phyloP scores from a whole-genome alignment of 805 yeast species.

The Barnettozyma pratensis region DNA sequence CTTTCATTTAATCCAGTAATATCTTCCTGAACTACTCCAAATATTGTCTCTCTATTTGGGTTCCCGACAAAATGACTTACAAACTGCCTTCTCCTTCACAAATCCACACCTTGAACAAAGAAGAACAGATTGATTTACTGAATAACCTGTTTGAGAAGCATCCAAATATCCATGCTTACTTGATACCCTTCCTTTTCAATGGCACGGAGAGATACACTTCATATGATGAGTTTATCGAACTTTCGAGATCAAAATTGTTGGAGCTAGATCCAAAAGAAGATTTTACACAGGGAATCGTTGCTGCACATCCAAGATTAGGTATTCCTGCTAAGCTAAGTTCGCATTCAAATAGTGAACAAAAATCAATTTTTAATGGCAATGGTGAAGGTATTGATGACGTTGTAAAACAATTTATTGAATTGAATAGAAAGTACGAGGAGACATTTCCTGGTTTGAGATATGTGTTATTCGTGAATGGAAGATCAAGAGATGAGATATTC shows the following conservation, averaged over 20 bases:
- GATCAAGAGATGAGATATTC: conserved; percentile 63
- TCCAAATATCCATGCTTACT: conserved; percentile 14
- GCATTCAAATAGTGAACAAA: conserved; percentile 71
- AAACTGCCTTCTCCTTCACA: conserved; percentile 29
- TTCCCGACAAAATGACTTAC: conserved; percentile 12
- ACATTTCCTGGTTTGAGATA: conserved; percentile 69
- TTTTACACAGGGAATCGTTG: conserved; percentile 46
- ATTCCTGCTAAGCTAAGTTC: conserved; percentile 52
- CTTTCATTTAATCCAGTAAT: no score
- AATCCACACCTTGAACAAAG: conserved; percentile 19
- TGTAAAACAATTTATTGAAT: conserved; percentile 35
- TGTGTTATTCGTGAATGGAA: conserved; percentile 86
- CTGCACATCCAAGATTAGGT: conserved; percentile 90
- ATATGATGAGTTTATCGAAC: conserved; percentile 15
- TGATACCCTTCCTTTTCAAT: conserved; percentile 13
- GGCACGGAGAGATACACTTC: conserved; percentile 2
- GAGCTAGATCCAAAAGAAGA: conserved; percentile 13
- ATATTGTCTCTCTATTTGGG: no score
- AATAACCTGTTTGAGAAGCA: conserved; percentile 29
- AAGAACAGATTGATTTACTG: conserved; percentile 35
- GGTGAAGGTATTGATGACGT: conserved; percentile 35
- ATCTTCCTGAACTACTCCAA: no score
- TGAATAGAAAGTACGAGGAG: conserved; percentile 61
- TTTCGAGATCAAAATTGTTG: conserved; percentile 11
- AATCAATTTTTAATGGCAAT: conserved; percentile 50